Base-by-base conservation (phyloP, 139 green algal genomes). In the Micromonas pusilla region DNA sequence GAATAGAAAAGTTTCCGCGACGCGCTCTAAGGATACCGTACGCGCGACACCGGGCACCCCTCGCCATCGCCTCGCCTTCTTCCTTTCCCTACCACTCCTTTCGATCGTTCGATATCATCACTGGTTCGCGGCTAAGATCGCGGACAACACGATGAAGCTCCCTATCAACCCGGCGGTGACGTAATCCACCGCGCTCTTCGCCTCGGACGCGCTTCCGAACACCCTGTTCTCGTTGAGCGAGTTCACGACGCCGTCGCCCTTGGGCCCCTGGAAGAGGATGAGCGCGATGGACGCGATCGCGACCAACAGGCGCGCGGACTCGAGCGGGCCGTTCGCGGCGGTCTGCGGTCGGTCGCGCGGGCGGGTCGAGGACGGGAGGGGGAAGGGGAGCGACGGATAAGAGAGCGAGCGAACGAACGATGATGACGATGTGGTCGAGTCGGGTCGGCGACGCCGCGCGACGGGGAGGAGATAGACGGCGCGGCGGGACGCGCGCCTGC, bases 121-220 rank as follows among this genome's bases (percentile, higher is more conserved):
- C 33, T 36, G 23, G 16, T 20, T 52, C 68, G 38, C 68, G 34
- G 68, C 68, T 23, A 75, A 26, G 34, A 75, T 36, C 21, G 37
- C 68, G 37, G 34, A 62, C 37, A 75, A 33, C 36, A 33, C 68
- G 25, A 75, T 75, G 30, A 75, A 75, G 19, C 37, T 21, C 23
- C 68, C 68, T 23, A 75, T 75, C 37, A 75, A 36, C 25, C 37
- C 68, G 21, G 52, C 52, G 34, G 68, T 75, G 34, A 75, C 36
- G 68, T 75, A 75, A 75, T 75, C 68, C 36, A 75, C 68, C 68
- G 68, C 68, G 37, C 37, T 63, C 37, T 75, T 75, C 36, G 68
- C 37, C 21, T 75, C 25, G 34, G 21, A 19, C 68, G 68, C 68
- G 37, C 37, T 33, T 0, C 37, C 37, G 26, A 75, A 75, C 26